Conservation (phyloP, 768 basidiomycete genomes). For the Russula sp. region DNA sequence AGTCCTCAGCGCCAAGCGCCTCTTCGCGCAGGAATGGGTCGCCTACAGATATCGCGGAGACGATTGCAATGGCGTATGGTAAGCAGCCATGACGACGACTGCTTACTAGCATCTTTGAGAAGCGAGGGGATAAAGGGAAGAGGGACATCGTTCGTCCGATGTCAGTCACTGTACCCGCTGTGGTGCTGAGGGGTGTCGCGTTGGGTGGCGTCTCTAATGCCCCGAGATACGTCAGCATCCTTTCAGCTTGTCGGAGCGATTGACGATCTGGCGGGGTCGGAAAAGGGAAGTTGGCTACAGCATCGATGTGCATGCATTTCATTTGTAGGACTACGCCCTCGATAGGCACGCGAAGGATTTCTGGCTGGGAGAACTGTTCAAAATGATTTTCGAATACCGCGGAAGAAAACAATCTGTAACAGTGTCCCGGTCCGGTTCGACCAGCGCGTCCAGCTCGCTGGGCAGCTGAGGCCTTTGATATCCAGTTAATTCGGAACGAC, state of each 20-base stretch:
- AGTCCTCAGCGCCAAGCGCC: slow-evolving; percentile 40
- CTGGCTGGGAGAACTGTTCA: slow-evolving; percentile 77
- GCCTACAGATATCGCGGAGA: slow-evolving; percentile 87
- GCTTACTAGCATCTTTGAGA: slow-evolving; percentile 91
- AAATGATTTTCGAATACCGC: slow-evolving; percentile 93
- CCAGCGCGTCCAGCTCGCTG: slow-evolving; percentile 96
- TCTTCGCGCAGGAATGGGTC: slow-evolving; percentile 93
- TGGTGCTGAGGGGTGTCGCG: slow-evolving; percentile 18
- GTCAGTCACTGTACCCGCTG: slow-evolving; percentile 69
- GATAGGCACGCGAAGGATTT: slow-evolving; percentile 92
- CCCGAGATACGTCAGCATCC: slow-evolving; percentile 69
- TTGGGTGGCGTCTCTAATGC: slow-evolving; percentile 47
- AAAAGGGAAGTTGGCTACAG: slow-evolving; percentile 96
- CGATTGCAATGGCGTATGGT: slow-evolving; percentile 86
- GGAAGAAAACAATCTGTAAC: slow-evolving; percentile 94
- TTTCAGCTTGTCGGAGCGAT: slow-evolving; percentile 75
- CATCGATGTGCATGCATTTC: slow-evolving; percentile 98
- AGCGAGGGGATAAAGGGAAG: slow-evolving; percentile 90
- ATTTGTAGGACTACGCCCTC: slow-evolving; percentile 96
- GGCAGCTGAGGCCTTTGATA: slow-evolving; percentile 22
- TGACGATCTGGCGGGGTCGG: slow-evolving; percentile 87
- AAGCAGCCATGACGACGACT: slow-evolving; percentile 82
- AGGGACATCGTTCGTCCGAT: slow-evolving; percentile 89
- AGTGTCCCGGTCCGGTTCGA: slow-evolving; percentile 96
- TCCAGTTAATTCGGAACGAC: slow-evolving; percentile 88